These are phyloP conservation scores for Phyllostachys edulis DNA, from an alignment of 176 grass and related monocot species.

Conservation along the genomic window DNA sequence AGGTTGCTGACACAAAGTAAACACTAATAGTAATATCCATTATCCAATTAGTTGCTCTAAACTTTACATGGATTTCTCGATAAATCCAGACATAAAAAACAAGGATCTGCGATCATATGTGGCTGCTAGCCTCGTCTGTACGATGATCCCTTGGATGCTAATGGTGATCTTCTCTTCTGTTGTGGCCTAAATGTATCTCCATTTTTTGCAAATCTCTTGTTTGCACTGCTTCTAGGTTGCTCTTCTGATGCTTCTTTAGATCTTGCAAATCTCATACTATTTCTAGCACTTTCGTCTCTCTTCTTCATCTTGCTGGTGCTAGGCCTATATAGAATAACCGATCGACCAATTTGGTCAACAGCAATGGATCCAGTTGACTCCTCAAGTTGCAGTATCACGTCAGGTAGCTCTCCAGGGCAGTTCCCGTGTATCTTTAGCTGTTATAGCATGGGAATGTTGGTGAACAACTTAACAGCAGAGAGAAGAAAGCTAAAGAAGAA, in stretches of 20 bases:
- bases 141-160: constrained; percentile 27
- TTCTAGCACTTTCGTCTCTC: constrained; percentile 44
- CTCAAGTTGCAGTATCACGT: constrained; percentile 79
- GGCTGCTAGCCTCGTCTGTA: constrained; percentile 29
- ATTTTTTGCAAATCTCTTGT: constrained; percentile 37
- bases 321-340: constrained; percentile 84
- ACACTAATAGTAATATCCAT: constrained; percentile 16
- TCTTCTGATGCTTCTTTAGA: constrained; percentile 40
- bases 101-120: not conserved
- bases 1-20: not conserved
- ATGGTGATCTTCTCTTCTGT: constrained; percentile 35
- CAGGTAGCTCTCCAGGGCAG: constrained; percentile 68
- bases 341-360: constrained; percentile 71
- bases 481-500: constrained; percentile 9
- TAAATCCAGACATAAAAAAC: not conserved
- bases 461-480: constrained; percentile 19
- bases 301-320: constrained; percentile 93
- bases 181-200: constrained; percentile 39
- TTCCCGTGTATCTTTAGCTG: constrained; percentile 89
- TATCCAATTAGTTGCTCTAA: constrained; percentile 12
- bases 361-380: constrained; percentile 80
- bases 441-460: constrained; percentile 21
- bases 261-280: constrained; percentile 31
- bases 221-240: constrained; percentile 20
- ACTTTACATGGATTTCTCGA: constrained; percentile 24